Percentiles rank a stretch among this genome's conserved stretches.
Conservation (phyloP, 129 eudicot species). For the Oenanthe sinensis region DNA sequence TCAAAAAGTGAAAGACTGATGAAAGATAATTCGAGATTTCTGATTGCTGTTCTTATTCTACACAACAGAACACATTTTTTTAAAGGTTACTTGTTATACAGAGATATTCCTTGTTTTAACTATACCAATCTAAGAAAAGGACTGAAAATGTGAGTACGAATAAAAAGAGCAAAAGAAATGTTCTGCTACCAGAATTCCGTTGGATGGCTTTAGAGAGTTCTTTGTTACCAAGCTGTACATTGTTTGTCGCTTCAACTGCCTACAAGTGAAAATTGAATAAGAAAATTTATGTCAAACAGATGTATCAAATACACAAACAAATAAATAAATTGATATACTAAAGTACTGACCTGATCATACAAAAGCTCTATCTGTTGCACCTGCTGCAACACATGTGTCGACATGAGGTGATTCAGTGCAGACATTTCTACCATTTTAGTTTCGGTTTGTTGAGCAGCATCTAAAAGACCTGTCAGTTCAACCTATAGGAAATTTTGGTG, state of each 20-base stretch:
- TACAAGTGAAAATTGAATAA: slow-evolving; percentile 2
- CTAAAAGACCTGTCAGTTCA: slow-evolving; percentile 70
- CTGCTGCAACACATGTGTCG: slow-evolving; percentile 89
- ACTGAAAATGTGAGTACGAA: slow-evolving; percentile 67
- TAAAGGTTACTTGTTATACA: not conserved
- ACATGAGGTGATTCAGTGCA: slow-evolving; percentile 91
- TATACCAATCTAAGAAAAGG: slow-evolving; percentile 93
- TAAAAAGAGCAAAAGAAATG: slow-evolving; percentile 69
- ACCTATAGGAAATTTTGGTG: slow-evolving; percentile 30
- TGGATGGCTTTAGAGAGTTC: slow-evolving; percentile 74
- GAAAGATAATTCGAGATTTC: not conserved
- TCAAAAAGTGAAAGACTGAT: not conserved
- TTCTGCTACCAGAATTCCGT: slow-evolving; percentile 83
- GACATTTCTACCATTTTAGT: slow-evolving; percentile 94
- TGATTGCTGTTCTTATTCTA: not conserved
- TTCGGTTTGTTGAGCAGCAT: slow-evolving; percentile 87
- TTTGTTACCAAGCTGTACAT: slow-evolving; percentile 87
- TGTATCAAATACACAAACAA: not conserved
- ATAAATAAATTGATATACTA: not conserved
- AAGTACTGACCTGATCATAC: slow-evolving; percentile 76
- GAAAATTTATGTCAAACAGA: not conserved
- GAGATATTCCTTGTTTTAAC: slow-evolving; percentile 12
- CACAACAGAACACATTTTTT: not conserved
- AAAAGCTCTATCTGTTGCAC: slow-evolving; percentile 79
- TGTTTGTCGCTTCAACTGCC: slow-evolving; percentile 88